Evolutionary conservation across 2,329 filamentous ascomycete species (phyloP).

Genomic region (Paecilomyces sp.): DNA sequence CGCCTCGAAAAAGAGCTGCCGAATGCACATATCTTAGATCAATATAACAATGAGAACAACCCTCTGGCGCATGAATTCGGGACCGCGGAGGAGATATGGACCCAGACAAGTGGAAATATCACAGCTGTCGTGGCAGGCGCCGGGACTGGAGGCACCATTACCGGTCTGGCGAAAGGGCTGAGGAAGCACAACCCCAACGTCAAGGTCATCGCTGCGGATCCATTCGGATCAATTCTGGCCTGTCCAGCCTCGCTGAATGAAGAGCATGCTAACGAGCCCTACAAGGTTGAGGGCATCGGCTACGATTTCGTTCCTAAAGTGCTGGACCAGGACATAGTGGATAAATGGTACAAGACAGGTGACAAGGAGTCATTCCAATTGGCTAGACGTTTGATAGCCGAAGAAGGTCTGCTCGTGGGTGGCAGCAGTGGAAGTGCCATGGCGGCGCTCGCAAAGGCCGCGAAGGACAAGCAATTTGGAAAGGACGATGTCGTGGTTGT

Average conservation of each 20-base stretch:
- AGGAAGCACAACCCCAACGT: slow-evolving; percentile 79
- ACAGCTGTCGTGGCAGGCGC: slow-evolving; percentile 83
- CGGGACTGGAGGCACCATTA: slow-evolving; percentile 92
- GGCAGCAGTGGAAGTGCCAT: slow-evolving; percentile 92
- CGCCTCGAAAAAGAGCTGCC: slow-evolving; percentile 91
- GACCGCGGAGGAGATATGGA: slow-evolving; percentile 94
- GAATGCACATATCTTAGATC: slow-evolving; percentile 93
- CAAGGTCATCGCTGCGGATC: slow-evolving; percentile 88
- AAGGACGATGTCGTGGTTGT: slow-evolving; percentile 87
- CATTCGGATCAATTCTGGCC: slow-evolving; percentile 84
- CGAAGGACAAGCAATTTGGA: slow-evolving; percentile 67
- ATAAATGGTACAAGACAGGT: slow-evolving; percentile 98
- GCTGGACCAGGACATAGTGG: slow-evolving; percentile 68
- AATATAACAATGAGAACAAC: slow-evolving; percentile 89
- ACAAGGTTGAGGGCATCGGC: slow-evolving; percentile 98
- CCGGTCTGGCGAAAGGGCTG: slow-evolving; percentile 75
- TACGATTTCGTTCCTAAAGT: slow-evolving; percentile 98
- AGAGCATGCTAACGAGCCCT: slow-evolving; percentile 70
- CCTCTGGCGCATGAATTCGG: slow-evolving; percentile 88
- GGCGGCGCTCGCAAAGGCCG: slow-evolving; percentile 68
- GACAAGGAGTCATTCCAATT: slow-evolving; percentile 86
- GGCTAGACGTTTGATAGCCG: slow-evolving; percentile 81
- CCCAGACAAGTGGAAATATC: slow-evolving; percentile 76
- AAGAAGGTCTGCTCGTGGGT: slow-evolving; percentile 89
- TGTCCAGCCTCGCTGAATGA: slow-evolving; percentile 73